Evolutionary conservation across 2,329 filamentous ascomycete genomes (phyloP), one percentile per base, ranked within the genome.

Genomic region (Ascochyta rabiei): DNA sequence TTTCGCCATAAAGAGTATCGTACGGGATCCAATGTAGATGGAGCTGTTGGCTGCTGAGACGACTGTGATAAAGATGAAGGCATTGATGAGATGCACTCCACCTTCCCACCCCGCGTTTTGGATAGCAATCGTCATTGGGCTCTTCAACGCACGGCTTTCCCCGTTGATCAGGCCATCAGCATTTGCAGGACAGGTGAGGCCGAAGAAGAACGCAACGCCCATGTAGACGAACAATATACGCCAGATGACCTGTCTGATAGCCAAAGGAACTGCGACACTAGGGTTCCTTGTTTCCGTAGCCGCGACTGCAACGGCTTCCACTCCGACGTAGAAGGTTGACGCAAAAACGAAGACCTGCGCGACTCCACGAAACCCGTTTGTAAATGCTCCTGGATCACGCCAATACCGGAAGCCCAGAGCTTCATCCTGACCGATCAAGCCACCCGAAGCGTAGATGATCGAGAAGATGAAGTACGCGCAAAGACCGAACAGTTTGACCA

Each of bases 11-110:
- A 86, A 91, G 0, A 92, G 76, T 1, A 93, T 75, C 0, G 89
- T 92, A 19, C 90, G 84, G 3, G 87, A 89, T 39, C 86, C 86
- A 61, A 93, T 90, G 71, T 92, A 93, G 57, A 93, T 88, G 8
- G 87, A 89, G 47, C 84, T 86, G 75, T 93, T 93, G 62, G 67
- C 70, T 1, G 70, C 69, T 4, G 64, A 68, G 16, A 91, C 76
- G 48, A 88, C 89, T 4, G 89, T 91, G 16, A 91, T 77, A 39
- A 92, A 65, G 39, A 72, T 72, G 53, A 71, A 69, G 2, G 86
- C 88, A 61, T 93, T 93, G 77, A 93, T 89, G 1, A 93, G 81
- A 68, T 93, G 86, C 1, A 89, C 87, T 49, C 88, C 89, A 23
- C 84, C 85, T 49, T 88, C 74, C 84, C 88, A 92, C 1, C 89